These are phyloP conservation scores for Rutstroemia sp. DNA, from an alignment of 2,329 filamentous ascomycete species.

Conservation along the genomic window DNA sequence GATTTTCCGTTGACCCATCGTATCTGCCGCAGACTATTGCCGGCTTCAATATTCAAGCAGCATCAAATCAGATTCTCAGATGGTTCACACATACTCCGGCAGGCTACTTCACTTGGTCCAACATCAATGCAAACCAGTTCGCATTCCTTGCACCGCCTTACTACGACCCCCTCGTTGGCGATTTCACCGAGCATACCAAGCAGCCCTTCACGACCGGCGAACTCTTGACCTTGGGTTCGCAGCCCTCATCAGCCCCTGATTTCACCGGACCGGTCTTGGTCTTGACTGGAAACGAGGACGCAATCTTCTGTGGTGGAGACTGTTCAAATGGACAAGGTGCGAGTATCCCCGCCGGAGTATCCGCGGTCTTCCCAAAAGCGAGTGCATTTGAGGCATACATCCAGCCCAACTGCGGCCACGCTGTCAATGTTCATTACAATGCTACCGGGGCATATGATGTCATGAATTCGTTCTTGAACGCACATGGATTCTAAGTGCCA, in stretches of 20 bases:
- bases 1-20: background rate
- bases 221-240: background rate
- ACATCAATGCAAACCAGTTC: conserved; percentile 2
- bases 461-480: conserved; percentile 6
- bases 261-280: background rate
- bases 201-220: background rate
- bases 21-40: background rate
- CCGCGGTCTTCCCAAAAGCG: background rate
- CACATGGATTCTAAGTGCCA: background rate
- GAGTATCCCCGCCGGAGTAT: background rate
- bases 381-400: background rate
- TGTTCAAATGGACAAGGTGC: background rate
- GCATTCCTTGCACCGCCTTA: background rate
- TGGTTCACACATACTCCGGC: background rate
- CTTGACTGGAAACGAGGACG: background rate
- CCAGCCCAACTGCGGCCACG: background rate
- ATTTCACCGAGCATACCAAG: background rate
- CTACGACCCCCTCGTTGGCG: background rate
- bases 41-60: background rate
- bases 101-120: conserved; percentile 6
- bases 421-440: conserved; percentile 5
- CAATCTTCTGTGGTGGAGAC: background rate
- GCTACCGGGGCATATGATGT: conserved; percentile 1
- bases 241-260: background rate
- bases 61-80: background rate